Conservation (phyloP, 1,139 yeast genomes). For the Pichia kudriavzevii region DNA sequence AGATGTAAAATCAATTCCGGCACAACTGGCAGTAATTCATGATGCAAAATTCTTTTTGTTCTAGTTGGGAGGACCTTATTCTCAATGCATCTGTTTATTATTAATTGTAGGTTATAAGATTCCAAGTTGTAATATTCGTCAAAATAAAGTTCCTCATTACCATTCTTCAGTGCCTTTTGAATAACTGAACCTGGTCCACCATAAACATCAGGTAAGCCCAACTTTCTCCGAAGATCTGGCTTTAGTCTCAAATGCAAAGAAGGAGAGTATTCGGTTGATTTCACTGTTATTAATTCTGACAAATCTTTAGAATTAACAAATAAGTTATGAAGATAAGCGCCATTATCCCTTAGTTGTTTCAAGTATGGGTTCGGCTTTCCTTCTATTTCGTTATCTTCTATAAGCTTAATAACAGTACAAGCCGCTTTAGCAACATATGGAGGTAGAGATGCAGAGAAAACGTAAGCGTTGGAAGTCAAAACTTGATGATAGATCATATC, state of each 20-base stretch:
- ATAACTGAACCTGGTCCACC: slow-evolving; percentile 33
- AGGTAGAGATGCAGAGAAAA: slow-evolving; percentile 91
- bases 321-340: slow-evolving; percentile 30
- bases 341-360: slow-evolving; percentile 27
- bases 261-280: slow-evolving; percentile 59
- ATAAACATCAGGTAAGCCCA: slow-evolving; percentile 42
- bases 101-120: slow-evolving; percentile 52
- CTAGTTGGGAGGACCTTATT: slow-evolving; percentile 60
- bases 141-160: slow-evolving; percentile 26
- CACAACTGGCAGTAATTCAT: slow-evolving; percentile 67
- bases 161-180: slow-evolving; percentile 23
- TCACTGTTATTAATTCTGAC: slow-evolving; percentile 37
- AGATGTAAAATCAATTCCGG: slow-evolving; percentile 65
- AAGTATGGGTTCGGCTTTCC: slow-evolving; percentile 20
- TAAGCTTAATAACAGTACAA: slow-evolving; percentile 46
- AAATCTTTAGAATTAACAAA: slow-evolving; percentile 31
- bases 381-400: slow-evolving; percentile 28
- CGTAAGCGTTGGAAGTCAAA: slow-evolving; percentile 81
- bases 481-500: slow-evolving; percentile 91
- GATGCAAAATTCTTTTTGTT: slow-evolving; percentile 60
- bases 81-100: slow-evolving; percentile 47
- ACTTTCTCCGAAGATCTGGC: slow-evolving; percentile 35
- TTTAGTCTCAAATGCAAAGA: slow-evolving; percentile 53
- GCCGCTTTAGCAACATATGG: slow-evolving; percentile 81
- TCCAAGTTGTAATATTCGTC: slow-evolving; percentile 48